Conservation (phyloP, 441 rosid genomes). For the Euphorbia schlechtendalii region DNA sequence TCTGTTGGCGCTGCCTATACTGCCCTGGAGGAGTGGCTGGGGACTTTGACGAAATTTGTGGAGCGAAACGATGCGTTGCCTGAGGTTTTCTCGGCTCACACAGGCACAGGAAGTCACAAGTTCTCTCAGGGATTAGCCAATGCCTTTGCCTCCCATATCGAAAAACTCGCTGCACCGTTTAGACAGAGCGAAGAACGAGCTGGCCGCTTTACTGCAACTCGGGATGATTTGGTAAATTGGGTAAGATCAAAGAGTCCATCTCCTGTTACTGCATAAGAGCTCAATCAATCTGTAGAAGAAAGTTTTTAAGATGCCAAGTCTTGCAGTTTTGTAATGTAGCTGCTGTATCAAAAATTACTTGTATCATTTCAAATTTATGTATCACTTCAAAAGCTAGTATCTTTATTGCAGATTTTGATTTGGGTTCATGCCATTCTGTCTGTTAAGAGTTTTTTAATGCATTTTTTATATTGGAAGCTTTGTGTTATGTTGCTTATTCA, state of each 20-base stretch:
- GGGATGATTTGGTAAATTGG: conserved; percentile 72
- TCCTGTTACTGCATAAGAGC: conserved; percentile 18
- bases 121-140: conserved; percentile 71
- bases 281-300: not conserved
- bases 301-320: not conserved
- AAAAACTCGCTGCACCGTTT: conserved; percentile 66
- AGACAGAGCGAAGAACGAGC: conserved; percentile 56
- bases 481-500: too few relatives aligned
- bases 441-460: too few relatives aligned
- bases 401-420: too few relatives aligned
- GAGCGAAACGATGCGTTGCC: conserved; percentile 64
- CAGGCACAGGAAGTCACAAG: conserved; percentile 76
- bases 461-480: too few relatives aligned
- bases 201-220: conserved; percentile 67
- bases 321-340: not conserved
- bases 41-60: conserved; percentile 49
- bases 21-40: conserved; percentile 90
- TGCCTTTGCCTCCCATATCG: conserved; percentile 61
- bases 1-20: conserved; percentile 88
- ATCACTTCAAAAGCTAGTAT: too few relatives aligned
- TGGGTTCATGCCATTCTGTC: too few relatives aligned
- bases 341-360: too few relatives aligned
- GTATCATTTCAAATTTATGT: not conserved
- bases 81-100: conserved; percentile 63
- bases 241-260: conserved; percentile 50